These are phyloP conservation scores for Penicillium atrosanguineum DNA, from an alignment of 495 filamentous ascomycete genomes.

Conservation along the genomic window DNA sequence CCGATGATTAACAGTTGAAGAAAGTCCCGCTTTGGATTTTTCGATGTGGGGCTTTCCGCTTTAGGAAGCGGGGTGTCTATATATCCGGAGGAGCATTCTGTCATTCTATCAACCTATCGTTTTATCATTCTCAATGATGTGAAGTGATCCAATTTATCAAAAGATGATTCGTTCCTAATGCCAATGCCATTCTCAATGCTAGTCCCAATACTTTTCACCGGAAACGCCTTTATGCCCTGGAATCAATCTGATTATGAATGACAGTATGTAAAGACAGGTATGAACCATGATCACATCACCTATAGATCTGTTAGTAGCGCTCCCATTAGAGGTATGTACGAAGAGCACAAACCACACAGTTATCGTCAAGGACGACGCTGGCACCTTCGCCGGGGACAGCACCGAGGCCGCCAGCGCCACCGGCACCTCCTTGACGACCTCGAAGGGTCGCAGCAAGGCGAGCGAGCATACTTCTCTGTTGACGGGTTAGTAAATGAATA, in stretches of 20 bases:
- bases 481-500: neutral
- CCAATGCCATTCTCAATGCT: conserved; percentile 4
- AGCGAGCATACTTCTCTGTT: conserved; percentile 59
- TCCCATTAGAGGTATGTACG: neutral
- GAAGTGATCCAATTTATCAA: neutral
- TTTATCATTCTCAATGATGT: too few species aligned
- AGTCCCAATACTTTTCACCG: neutral
- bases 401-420: conserved; percentile 2
- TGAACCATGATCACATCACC: conserved; percentile 21
- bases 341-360: conserved; percentile 36
- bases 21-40: neutral
- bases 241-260: conserved; percentile 2
- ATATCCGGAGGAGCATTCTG: neutral
- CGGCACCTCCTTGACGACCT: conserved; percentile 11
- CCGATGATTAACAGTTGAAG: neutral
- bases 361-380: conserved; percentile 41
- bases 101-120: too few species aligned
- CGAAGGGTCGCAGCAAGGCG: conserved; percentile 42
- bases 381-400: conserved; percentile 17
- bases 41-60: conserved; percentile 3
- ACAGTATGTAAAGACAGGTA: neutral
- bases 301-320: conserved; percentile 5
- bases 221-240: neutral
- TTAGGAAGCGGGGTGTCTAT: neutral
- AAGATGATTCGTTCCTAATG: neutral